Evolutionary conservation across 2,329 filamentous ascomycete genomes (phyloP), one percentile per base, ranked within the genome.

Genomic region (Teratosphaeria epicoccoides): DNA sequence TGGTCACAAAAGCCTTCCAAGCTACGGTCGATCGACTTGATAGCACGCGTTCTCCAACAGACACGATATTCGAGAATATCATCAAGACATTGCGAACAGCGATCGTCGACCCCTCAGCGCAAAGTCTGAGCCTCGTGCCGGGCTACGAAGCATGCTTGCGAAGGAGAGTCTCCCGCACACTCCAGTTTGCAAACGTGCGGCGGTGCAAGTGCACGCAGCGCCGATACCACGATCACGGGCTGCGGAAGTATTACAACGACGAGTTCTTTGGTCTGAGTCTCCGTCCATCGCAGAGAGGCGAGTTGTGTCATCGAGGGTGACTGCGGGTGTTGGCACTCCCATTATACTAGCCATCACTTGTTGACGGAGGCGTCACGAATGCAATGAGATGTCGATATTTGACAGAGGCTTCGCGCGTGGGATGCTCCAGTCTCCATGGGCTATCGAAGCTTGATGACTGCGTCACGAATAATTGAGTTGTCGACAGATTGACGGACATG

Each of bases 151-250:
- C 50, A 22, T 50, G 50, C 43, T 14, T 49, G n/a, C 11, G 45
- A 22, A 43, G 51, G 14, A 45, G 17, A 17, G 6, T 53, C 12
- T 48, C 29, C 5, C 43, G 51, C 11, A 50, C 22, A 9, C 29
- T 53, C 23, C 43, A 50, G 29, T 53, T 53, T 23, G 26, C 29
- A 7, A 40, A 26, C 24, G 10, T 50, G 43, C 43, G 51, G 29
- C 4, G 12, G 3, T 53, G 51, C 22, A n/a, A 50, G 12, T 51
- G 44, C 17, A n/a, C 24, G 14, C 44, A 24, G 20, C 11, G 44
- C 7, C 11, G 44, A 6, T 46, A 46, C 25, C 44, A 46, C 17
- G 23, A 14, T 11, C 44, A 46, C 25, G 44, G 44, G 9, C 44
- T 46, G 44, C 44, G 44, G n/a, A 20, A 46, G 44, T 46, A 46